phyloP scores from a whole-genome alignment of 139 green algal species.

The Haematococcus sp. region DNA sequence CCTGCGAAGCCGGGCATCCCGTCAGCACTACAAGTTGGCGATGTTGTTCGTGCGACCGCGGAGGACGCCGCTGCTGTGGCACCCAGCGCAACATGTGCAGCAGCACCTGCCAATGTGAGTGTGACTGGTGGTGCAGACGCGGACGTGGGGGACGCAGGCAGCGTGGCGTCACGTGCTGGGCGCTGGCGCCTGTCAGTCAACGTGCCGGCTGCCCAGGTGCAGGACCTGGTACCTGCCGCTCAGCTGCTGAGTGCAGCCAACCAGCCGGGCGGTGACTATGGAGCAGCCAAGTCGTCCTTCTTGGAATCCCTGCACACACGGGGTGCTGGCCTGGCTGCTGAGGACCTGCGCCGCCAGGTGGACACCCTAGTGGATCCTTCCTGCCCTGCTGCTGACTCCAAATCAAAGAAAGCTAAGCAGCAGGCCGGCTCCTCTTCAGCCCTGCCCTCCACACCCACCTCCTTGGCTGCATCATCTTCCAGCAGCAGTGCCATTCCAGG shows the following conservation, averaged over 20 bases:
- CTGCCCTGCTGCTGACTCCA: neutral
- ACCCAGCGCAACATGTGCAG: neutral
- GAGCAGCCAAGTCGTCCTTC: constrained; percentile 71
- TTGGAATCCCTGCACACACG: constrained; percentile 45
- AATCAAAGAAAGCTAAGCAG: neutral
- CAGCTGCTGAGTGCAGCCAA: constrained; percentile 50
- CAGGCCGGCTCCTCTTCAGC: neutral
- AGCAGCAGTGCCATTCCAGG: constrained; percentile 39
- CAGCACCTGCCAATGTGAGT: neutral
- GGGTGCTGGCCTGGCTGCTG: neutral
- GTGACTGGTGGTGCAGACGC: neutral
- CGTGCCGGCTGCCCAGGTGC: constrained; percentile 75
- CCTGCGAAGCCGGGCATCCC: too few relatives aligned
- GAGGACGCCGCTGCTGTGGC: neutral
- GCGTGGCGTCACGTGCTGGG: neutral
- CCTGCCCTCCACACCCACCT: neutral
- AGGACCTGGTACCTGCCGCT: constrained; percentile 85
- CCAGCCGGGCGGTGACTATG: constrained; percentile 60
- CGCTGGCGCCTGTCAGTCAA: constrained; percentile 49
- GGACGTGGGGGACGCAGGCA: neutral
- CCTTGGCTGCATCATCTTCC: neutral
- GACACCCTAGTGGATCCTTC: neutral
- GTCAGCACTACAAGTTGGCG: neutral
- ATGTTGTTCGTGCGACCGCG: neutral
- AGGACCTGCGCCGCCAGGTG: neutral